Conservation (phyloP, 495 filamentous ascomycete species). For the Jackrogersella minutella region DNA sequence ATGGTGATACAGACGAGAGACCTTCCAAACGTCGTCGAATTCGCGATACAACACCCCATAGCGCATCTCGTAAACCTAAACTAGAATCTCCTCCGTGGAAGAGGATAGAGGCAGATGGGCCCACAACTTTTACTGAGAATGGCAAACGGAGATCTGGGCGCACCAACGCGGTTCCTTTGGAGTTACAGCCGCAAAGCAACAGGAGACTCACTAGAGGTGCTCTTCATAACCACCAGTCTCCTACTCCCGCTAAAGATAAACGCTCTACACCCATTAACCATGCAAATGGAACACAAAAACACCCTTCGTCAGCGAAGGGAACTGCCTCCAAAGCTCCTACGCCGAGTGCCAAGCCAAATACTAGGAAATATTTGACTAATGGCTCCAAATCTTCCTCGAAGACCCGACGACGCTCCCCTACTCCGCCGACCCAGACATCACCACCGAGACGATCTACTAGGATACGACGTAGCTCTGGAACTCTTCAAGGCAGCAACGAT, state of each 20-base stretch:
- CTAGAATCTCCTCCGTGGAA: constrained; percentile 91
- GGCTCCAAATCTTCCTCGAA: constrained; percentile 42
- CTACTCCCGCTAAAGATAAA: constrained; percentile 33
- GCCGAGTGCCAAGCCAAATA: constrained; percentile 44
- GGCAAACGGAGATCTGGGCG: constrained; percentile 87
- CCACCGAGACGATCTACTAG: constrained; percentile 46
- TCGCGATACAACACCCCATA: constrained; percentile 51
- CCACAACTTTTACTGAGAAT: constrained; percentile 81
- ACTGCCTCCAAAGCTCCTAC: constrained; percentile 38
- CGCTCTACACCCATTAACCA: constrained; percentile 26
- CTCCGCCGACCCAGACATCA: constrained; percentile 42
- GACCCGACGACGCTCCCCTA: constrained; percentile 45
- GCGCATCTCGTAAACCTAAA: constrained; percentile 52
- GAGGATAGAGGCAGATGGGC: constrained; percentile 83
- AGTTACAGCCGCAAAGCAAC: constrained; percentile 69
- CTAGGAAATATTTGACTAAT: constrained; percentile 32
- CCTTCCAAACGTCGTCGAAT: constrained; percentile 81
- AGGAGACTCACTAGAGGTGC: constrained; percentile 64
- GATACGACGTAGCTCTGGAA: constrained; percentile 51
- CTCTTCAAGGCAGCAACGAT: constrained; percentile 24
- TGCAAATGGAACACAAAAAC: constrained; percentile 47
- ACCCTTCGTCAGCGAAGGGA: constrained; percentile 35
- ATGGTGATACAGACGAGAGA: constrained; percentile 56
- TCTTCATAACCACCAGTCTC: constrained; percentile 43
- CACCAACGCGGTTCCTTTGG: constrained; percentile 76